These are phyloP conservation scores for Candida ascalaphidarum DNA, from an alignment of 805 yeast species.

Conservation along the genomic window DNA sequence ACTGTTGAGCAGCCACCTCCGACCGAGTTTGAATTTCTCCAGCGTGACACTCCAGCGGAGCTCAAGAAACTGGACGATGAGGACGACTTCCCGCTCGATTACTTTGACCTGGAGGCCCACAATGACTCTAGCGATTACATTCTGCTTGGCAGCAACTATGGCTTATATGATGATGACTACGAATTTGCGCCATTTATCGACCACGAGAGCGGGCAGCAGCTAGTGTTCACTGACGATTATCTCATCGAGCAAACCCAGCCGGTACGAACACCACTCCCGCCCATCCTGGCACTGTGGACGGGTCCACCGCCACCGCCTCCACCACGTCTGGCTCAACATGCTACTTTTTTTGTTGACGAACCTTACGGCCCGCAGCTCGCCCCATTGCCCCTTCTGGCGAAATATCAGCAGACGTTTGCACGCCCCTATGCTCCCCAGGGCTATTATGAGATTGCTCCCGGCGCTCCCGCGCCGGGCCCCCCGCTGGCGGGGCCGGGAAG, in stretches of 20 bases:
- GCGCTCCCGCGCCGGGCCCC: too few relatives aligned
- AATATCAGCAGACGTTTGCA: too few relatives aligned
- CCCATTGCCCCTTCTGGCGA: too few relatives aligned
- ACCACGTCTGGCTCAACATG: too few relatives aligned
- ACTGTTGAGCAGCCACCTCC: too few relatives aligned
- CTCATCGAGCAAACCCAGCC: conserved; percentile 45
- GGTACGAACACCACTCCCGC: conserved; percentile 22
- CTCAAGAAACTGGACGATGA: conserved; percentile 29
- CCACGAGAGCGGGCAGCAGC: conserved; percentile 13
- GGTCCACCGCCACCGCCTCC: too few relatives aligned
- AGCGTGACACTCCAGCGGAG: conserved; percentile 15
- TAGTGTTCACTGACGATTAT: conserved; percentile 37
- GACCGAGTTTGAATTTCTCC: conserved; percentile 8
- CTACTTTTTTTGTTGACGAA: too few relatives aligned
- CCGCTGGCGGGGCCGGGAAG: too few relatives aligned
- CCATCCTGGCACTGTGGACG: too few relatives aligned
- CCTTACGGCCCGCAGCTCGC: too few relatives aligned
- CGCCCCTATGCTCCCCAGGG: too few relatives aligned
- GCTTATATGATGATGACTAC: conserved; percentile 8
- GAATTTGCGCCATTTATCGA: conserved; percentile 13
- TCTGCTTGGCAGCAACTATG: conserved; percentile 2
- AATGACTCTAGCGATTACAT: conserved; percentile 4
- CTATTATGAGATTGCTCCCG: too few relatives aligned
- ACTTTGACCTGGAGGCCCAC: conserved; percentile 40
- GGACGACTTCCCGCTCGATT: conserved; percentile 68